Conservation (phyloP, 2,329 filamentous ascomycete species). For the Arthrobotrys megalospora region DNA sequence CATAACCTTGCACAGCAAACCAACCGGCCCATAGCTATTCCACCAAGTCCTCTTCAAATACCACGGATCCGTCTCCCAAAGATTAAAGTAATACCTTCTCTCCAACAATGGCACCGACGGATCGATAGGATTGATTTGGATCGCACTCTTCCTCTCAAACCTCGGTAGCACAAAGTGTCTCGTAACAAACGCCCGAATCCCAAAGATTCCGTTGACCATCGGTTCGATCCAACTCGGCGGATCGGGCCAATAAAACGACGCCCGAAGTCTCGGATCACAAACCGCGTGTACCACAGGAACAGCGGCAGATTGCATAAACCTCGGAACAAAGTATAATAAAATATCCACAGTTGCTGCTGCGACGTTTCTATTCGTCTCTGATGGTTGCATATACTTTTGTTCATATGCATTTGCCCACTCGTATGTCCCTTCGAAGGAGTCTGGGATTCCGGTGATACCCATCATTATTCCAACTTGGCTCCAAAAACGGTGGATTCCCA, state of each 20-base stretch:
- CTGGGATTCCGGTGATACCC: slow-evolving; percentile 72
- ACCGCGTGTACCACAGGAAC: slow-evolving; percentile 72
- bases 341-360: slow-evolving; percentile 76
- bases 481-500: slow-evolving; percentile 79
- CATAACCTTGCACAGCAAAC: slow-evolving; percentile 70
- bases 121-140: slow-evolving; percentile 71
- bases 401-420: slow-evolving; percentile 75
- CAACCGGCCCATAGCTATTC: slow-evolving; percentile 76
- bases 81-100: slow-evolving; percentile 70
- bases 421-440: slow-evolving; percentile 70
- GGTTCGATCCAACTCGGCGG: slow-evolving; percentile 63
- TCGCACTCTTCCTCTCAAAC: slow-evolving; percentile 67
- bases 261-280: slow-evolving; percentile 69
- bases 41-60: slow-evolving; percentile 75
- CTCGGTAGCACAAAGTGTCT: slow-evolving; percentile 76
- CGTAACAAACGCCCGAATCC: slow-evolving; percentile 72
- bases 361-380: slow-evolving; percentile 70
- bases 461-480: slow-evolving; percentile 80
- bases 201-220: slow-evolving; percentile 71
- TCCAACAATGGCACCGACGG: slow-evolving; percentile 67
- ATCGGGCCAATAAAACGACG: slow-evolving; percentile 40
- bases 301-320: slow-evolving; percentile 69
- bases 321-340: slow-evolving; percentile 73
- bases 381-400: slow-evolving; percentile 73
- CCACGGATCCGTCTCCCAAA: slow-evolving; percentile 77